A percentile compares a stretch with the other conserved stretches of the same genome.
phyloP scores from a whole-genome alignment of 2,329 filamentous ascomycete genomes.

The Xylaria sp. region DNA sequence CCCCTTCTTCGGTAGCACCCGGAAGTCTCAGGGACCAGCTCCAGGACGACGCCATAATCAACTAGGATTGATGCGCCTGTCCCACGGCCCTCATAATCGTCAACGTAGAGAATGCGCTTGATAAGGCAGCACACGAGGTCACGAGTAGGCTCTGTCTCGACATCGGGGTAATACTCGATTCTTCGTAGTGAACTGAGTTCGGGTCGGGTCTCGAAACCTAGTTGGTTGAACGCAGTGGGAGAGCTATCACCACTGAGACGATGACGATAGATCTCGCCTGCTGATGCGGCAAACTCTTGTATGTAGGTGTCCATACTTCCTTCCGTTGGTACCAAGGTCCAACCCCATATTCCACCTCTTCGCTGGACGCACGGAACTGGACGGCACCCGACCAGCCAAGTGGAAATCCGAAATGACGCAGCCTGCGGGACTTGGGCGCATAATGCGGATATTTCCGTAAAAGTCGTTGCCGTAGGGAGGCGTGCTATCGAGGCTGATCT shows the following conservation, averaged over 20 bases:
- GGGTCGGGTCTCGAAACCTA: no score
- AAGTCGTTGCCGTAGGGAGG: neutral
- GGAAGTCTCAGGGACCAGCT: neutral
- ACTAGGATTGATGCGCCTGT: neutral
- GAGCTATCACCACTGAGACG: neutral
- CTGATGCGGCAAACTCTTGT: neutral
- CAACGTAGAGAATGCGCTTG: neutral
- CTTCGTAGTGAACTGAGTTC: neutral
- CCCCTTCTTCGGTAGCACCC: no score
- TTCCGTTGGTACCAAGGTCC: neutral
- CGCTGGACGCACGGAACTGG: neutral
- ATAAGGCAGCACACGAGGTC: neutral
- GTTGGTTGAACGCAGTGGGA: neutral
- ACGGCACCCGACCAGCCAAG: neutral
- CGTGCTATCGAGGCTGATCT: neutral
- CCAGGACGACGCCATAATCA: neutral
- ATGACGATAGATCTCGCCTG: neutral
- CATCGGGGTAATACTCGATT: neutral
- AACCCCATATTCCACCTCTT: neutral
- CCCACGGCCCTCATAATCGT: neutral
- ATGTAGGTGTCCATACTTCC: neutral
- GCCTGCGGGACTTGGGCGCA: neutral
- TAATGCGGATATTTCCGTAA: neutral
- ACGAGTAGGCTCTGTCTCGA: neutral
- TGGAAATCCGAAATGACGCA: neutral